phyloP scores from a whole-genome alignment of 164 flowering plant genomes.

The Stephania cephalantha region DNA sequence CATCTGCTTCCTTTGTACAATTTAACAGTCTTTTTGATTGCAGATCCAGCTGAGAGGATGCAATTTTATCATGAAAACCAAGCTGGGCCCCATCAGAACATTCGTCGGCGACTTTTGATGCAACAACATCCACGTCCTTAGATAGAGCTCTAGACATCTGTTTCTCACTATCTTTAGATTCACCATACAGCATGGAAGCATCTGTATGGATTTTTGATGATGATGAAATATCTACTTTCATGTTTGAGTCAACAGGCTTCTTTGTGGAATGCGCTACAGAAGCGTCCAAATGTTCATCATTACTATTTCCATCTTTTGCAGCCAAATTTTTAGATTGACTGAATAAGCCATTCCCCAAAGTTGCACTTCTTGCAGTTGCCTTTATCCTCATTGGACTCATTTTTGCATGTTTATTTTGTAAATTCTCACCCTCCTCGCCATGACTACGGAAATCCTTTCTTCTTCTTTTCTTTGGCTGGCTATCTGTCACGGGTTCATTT shows the following conservation, averaged over 20 bases:
- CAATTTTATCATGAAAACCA: slow-evolving; percentile 32
- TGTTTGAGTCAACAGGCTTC: slow-evolving; percentile 41
- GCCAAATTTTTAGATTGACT: slow-evolving; percentile 28
- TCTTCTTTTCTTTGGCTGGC: slow-evolving; percentile 78
- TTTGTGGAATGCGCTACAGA: slow-evolving; percentile 32
- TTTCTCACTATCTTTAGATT: slow-evolving; percentile 40
- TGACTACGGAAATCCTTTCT: slow-evolving; percentile 48
- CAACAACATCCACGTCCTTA: slow-evolving; percentile 33
- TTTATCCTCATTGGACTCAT: slow-evolving; percentile 33
- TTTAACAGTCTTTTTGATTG: slow-evolving; percentile 29
- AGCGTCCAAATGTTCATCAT: slow-evolving; percentile 29
- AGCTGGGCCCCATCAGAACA: slow-evolving; percentile 31
- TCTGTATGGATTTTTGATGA: slow-evolving; percentile 30
- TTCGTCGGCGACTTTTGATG: slow-evolving; percentile 36
- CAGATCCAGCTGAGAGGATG: slow-evolving; percentile 26
- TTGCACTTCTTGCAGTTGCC: slow-evolving; percentile 36
- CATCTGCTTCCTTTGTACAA: slow-evolving; percentile 28
- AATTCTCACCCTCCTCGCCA: slow-evolving; percentile 34
- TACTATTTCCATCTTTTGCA: slow-evolving; percentile 26
- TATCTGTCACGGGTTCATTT: slow-evolving; percentile 49
- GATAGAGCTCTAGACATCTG: slow-evolving; percentile 35
- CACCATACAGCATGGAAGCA: slow-evolving; percentile 22
- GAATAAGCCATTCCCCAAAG: slow-evolving; percentile 30
- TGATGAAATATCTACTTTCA: slow-evolving; percentile 24
- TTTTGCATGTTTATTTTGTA: slow-evolving; percentile 47